phyloP scores from a whole-genome alignment of 805 yeast genomes.

The Saccharomycopsis microspora region DNA sequence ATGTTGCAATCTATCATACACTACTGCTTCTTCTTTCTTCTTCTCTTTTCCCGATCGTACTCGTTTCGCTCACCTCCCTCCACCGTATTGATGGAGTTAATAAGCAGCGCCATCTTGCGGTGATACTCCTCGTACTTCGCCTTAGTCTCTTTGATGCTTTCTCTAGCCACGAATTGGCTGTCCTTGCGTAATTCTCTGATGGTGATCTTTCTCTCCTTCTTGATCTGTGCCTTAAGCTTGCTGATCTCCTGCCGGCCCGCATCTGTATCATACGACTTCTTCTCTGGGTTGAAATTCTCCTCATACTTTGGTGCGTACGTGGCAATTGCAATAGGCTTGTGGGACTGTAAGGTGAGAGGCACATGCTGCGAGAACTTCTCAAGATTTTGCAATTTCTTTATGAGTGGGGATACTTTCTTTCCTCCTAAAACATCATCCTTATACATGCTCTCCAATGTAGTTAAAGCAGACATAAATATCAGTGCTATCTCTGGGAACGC shows the following conservation, averaged over 20 bases:
- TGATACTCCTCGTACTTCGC: slow-evolving; percentile 70
- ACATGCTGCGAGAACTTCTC: slow-evolving; percentile 40
- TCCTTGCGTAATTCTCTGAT: slow-evolving; percentile 88
- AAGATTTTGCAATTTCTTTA: slow-evolving; percentile 38
- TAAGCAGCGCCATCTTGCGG: slow-evolving; percentile 76
- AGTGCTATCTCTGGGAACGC: slow-evolving; percentile 48
- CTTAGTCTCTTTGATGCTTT: slow-evolving; percentile 71
- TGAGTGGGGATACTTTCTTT: slow-evolving; percentile 24
- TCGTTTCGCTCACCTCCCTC: slow-evolving; percentile 93
- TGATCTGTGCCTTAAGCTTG: slow-evolving; percentile 75
- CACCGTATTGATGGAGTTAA: slow-evolving; percentile 78
- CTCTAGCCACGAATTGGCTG: slow-evolving; percentile 75
- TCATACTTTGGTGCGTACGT: slow-evolving; percentile 86
- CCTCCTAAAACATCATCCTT: slow-evolving; percentile 18
- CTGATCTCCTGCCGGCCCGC: slow-evolving; percentile 69
- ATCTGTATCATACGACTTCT: slow-evolving; percentile 81
- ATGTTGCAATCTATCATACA: background rate
- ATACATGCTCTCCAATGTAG: slow-evolving; percentile 26
- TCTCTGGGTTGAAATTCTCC: slow-evolving; percentile 92
- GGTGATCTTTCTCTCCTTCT: slow-evolving; percentile 83
- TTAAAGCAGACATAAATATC: slow-evolving; percentile 35
- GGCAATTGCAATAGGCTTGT: slow-evolving; percentile 74
- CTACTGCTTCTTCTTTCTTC: slow-evolving; percentile 32
- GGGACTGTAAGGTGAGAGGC: slow-evolving; percentile 76
- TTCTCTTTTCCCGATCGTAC: slow-evolving; percentile 76